These are phyloP conservation scores for Chrysosporium keratinophilum DNA, from an alignment of 2,329 filamentous ascomycete genomes.

Conservation along the genomic window DNA sequence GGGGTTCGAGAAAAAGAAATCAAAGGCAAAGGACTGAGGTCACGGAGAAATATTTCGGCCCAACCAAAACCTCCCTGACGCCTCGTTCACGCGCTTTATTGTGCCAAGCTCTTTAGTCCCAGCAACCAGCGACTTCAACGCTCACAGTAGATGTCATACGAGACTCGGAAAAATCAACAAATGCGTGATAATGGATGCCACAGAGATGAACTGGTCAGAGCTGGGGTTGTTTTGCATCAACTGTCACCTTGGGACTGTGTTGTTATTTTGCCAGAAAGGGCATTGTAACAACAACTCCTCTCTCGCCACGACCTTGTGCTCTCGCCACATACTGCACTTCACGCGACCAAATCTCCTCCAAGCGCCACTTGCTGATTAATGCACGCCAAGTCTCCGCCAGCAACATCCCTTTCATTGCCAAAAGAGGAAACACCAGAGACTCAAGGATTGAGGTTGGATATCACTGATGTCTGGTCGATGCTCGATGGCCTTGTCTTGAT, in stretches of 20 bases:
- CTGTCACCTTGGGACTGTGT: background rate
- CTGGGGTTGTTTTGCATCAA: background rate
- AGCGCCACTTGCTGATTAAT: background rate
- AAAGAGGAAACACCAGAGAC: background rate
- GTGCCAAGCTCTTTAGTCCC: background rate
- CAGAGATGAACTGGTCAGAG: background rate
- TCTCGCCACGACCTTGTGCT: no score
- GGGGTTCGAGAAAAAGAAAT: background rate
- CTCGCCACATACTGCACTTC: no score
- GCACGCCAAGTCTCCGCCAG: background rate
- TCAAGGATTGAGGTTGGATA: constrained; percentile 7
- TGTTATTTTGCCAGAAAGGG: no score
- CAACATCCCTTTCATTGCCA: background rate
- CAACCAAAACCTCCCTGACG: constrained; percentile 1
- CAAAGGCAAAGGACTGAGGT: background rate
- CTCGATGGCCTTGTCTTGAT: no score
- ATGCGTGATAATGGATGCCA: no score
- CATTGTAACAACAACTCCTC: no score
- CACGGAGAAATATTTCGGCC: constrained; percentile 7
- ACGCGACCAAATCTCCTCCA: no score
- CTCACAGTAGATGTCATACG: background rate
- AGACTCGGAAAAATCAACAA: background rate
- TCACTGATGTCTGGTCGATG: constrained; percentile 1
- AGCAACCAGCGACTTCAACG: background rate
- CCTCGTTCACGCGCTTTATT: constrained; percentile 1